Base-by-base conservation (phyloP, 495 filamentous ascomycete species). In the Penicillium dipodomyicola region DNA sequence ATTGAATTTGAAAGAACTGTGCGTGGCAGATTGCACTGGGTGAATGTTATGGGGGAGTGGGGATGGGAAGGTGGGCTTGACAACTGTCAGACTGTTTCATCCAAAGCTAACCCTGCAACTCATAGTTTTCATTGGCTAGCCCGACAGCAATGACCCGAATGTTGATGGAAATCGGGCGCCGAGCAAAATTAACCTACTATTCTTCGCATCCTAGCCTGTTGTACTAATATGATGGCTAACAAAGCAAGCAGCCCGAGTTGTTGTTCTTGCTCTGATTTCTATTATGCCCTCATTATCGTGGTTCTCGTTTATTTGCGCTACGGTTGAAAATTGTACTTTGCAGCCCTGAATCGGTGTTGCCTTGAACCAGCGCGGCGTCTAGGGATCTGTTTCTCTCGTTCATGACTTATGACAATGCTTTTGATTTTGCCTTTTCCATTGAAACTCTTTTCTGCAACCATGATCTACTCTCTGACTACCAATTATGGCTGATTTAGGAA, bases 41-140 rank as follows among this genome's bases (percentile, higher is more conserved):
- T 87, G 12, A 85, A 86, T 53, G 86, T 92, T 44, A 92, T 92
- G 88, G 82, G 83, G 57, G 87, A 90, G 56, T 89, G 84, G 84
- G 75, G 80, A 15, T 92, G 88, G 88, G 88, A 91, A 80, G 84
- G 87, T 89, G 74, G 72, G 78, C 37, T 58, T 30, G 17, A 29
- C n/a, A 32, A 23, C 41, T 32, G 2, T 22, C 22, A 11, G 27
- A 27, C 14, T 0, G 11, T 7, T 17, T n/a, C 9, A 37, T 5
- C 1, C 6, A 37, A 6, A 22, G 9, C 52, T 46, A 32, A 54
- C 41, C 3, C 2, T 14, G 7, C 2, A 8, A 33, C 10, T 9
- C 9, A 53, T 12, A 54, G 52, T 54, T 10, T 54, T 54, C 20
- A 20, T 54, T 19, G 52, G 52, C 20, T 54, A 54, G 42, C 4